These are phyloP conservation scores for Hygrophorus pudorinus DNA, from an alignment of 768 basidiomycete species.

Conservation along the genomic window DNA sequence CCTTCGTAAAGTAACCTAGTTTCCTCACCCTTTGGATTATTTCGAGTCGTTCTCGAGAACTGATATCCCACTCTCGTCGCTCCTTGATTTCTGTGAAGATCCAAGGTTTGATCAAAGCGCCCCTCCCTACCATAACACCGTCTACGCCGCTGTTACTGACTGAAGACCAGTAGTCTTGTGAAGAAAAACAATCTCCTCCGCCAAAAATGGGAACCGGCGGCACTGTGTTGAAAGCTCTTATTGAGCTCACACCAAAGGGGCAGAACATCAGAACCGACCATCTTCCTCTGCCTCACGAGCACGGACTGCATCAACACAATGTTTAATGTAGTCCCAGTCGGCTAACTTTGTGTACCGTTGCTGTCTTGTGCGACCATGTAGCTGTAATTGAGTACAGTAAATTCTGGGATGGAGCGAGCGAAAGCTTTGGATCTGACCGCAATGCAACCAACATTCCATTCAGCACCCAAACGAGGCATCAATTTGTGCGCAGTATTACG, in stretches of 20 bases:
- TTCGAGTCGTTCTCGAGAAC: slow-evolving; percentile 73
- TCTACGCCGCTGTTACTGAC: slow-evolving; percentile 80
- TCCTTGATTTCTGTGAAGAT: slow-evolving; percentile 96
- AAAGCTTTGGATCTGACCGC: slow-evolving; percentile 22
- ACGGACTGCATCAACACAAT: slow-evolving; percentile 77
- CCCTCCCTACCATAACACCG: slow-evolving; percentile 91
- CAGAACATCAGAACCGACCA: slow-evolving; percentile 32
- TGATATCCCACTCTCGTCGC: slow-evolving; percentile 87
- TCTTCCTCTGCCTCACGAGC: slow-evolving; percentile 60
- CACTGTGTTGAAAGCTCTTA: slow-evolving; percentile 30
- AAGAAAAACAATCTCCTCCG: slow-evolving; percentile 91
- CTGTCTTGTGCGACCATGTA: slow-evolving; percentile 93
- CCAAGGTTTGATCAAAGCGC: slow-evolving; percentile 94
- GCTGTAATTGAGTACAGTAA: slow-evolving; percentile 31
- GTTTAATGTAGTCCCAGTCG: slow-evolving; percentile 90
- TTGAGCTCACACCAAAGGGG: neutral
- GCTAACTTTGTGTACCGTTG: slow-evolving; percentile 89
- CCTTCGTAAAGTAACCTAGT: no score
- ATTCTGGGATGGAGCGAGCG: neutral
- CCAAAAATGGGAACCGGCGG: slow-evolving; percentile 91
- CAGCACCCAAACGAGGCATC: slow-evolving; percentile 64
- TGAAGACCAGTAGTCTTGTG: slow-evolving; percentile 69
- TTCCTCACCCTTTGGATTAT: slow-evolving; percentile 57
- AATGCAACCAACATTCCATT: slow-evolving; percentile 37
- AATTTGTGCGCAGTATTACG: slow-evolving; percentile 84